Evolutionary conservation across 2,329 filamentous ascomycete genomes (phyloP), one percentile per base, ranked within the genome.

Genomic region (Alternaria rosae): DNA sequence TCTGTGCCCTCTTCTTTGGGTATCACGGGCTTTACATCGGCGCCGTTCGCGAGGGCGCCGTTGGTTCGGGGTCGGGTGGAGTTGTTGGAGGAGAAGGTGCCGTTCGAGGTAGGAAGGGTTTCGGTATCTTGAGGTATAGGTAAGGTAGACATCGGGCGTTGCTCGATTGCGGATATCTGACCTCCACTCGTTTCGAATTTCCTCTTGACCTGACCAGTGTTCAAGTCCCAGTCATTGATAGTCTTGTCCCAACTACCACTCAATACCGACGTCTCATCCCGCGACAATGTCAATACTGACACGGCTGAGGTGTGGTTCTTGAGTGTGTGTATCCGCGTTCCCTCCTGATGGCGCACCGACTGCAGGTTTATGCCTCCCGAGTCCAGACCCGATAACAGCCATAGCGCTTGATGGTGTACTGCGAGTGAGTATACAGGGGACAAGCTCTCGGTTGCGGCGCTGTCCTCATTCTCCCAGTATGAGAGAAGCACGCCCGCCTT

Each of bases 401-500:
- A 99, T 3, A 98, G 82, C 0, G 92, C 93, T 72, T 95, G 88
- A 45, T 92, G 93, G 65, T 99, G 93, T 6, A 96, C 91, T 1
- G 95, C 95, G 25, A 99, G 84, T 7, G 94, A 97, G 79, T 99
- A 99, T 0, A 99, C 94, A 0, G 95, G 93, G 10, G 93, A 97
- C n/a, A 94, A 80, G 6, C 43, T 71, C 25, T 86, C 81, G 23
- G 87, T 82, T 4, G 92, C 83, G 1, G 81, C 80, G 3, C 88
- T 87, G 76, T 99, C 94, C 77, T 97, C 94, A 73, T 98, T 99
- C 79, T 97, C 95, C 95, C 95, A 99, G 79, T 99, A 99, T 54
- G 92, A 97, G 86, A 97, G 90, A 52, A 98, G 82, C 6, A 97
- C 92, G 1, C 94, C 95, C 3, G 94, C 94, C 80, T 99, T 99